Evolutionary conservation across 805 yeast species (phyloP).

Genomic region (Yamadazyma sp.): DNA sequence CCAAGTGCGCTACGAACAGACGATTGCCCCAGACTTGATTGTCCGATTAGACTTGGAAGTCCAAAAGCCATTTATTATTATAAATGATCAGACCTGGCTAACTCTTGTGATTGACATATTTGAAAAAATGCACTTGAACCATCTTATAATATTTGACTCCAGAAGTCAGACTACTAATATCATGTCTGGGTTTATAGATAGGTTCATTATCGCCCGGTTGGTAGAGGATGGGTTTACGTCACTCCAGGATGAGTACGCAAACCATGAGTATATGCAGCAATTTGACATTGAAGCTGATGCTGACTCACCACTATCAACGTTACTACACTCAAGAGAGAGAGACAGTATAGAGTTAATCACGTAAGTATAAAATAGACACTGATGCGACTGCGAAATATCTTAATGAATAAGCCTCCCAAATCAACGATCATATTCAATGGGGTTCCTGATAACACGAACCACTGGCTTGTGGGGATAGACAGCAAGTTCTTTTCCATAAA

Average conservation of each 20-base stretch:
- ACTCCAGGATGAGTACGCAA: slow-evolving; percentile 17
- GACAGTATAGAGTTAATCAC: slow-evolving; percentile 32
- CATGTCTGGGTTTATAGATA: slow-evolving; percentile 39
- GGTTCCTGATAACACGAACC: slow-evolving; percentile 15
- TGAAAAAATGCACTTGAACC: slow-evolving; percentile 39
- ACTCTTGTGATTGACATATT: slow-evolving; percentile 35
- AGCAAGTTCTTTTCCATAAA: slow-evolving; percentile 47
- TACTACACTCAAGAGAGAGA: slow-evolving; percentile 19
- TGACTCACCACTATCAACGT: slow-evolving; percentile 5
- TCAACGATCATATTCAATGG: slow-evolving; percentile 21
- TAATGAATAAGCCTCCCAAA: slow-evolving; percentile 23
- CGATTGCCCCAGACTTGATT: slow-evolving; percentile 6
- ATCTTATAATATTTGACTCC: slow-evolving; percentile 27
- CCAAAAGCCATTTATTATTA: slow-evolving; percentile 25
- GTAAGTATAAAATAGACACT: slow-evolving; percentile 12
- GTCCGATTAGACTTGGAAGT: slow-evolving; percentile 18
- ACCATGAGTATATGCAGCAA: slow-evolving; percentile 19
- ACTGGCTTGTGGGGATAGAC: slow-evolving; percentile 46
- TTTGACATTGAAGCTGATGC: slow-evolving; percentile 25
- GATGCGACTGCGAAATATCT: not conserved
- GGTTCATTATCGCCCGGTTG: slow-evolving; percentile 33
- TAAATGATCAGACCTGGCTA: slow-evolving; percentile 32
- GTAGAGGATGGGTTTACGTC: slow-evolving; percentile 28
- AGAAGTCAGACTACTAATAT: slow-evolving; percentile 8
- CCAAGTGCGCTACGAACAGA: slow-evolving; percentile 25